Conservation (phyloP, 768 basidiomycete species). For the Coprinopsis strossmayeri region DNA sequence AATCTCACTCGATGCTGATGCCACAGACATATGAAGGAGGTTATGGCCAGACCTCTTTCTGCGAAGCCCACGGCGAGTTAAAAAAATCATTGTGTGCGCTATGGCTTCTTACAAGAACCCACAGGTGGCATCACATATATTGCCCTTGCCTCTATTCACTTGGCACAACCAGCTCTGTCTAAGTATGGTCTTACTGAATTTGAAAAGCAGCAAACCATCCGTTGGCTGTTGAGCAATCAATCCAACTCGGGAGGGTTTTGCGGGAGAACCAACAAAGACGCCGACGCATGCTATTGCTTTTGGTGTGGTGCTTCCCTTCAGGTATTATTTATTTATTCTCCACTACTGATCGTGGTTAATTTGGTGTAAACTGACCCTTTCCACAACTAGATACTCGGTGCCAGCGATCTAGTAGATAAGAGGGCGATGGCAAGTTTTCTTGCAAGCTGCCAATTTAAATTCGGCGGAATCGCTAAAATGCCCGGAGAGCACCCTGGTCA, state of each 20-base stretch:
- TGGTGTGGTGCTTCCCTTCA: slow-evolving; percentile 84
- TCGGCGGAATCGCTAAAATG: slow-evolving; percentile 84
- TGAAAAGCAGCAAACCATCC: slow-evolving; percentile 50
- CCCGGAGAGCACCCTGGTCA: slow-evolving; percentile 76
- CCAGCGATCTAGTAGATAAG: slow-evolving; percentile 48
- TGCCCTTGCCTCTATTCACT: slow-evolving; percentile 67
- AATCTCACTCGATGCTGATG: slow-evolving; percentile 5
- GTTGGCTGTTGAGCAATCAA: slow-evolving; percentile 79
- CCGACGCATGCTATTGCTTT: slow-evolving; percentile 95
- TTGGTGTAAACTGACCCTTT: neutral
- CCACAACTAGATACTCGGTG: slow-evolving; percentile 59
- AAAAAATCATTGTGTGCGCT: neutral
- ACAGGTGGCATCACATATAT: slow-evolving; percentile 93
- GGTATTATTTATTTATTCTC: slow-evolving; percentile 31
- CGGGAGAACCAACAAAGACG: slow-evolving; percentile 81
- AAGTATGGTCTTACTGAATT: slow-evolving; percentile 22
- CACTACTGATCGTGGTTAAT: too few relatives aligned
- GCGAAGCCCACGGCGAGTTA: slow-evolving; percentile 76
- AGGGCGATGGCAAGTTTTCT: slow-evolving; percentile 57
- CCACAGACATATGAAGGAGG: slow-evolving; percentile 87
- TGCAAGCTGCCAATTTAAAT: slow-evolving; percentile 74
- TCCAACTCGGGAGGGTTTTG: slow-evolving; percentile 69
- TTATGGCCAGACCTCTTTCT: slow-evolving; percentile 74
- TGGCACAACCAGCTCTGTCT: slow-evolving; percentile 29
- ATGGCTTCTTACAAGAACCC: neutral